Percentiles rank a stretch among this genome's conserved stretches.
Conservation (phyloP, 768 basidiomycete species). For the Piloderma croceum region DNA sequence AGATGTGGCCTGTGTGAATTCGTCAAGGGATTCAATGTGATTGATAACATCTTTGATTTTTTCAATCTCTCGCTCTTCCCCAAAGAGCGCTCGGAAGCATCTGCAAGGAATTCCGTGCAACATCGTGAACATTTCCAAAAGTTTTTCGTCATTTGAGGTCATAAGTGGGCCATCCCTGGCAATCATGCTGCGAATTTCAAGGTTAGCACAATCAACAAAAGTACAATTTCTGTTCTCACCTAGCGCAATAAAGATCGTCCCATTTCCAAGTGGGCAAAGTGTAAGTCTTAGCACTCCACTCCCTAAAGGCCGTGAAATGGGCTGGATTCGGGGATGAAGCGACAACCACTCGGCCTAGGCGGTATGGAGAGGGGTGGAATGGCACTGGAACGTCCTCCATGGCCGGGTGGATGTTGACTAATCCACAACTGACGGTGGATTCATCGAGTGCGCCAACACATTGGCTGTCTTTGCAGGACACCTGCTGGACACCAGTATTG, state of each 20-base stretch:
- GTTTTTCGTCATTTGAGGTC: constrained; percentile 1
- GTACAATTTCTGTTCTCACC: too few species aligned
- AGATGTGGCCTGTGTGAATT: constrained; percentile 3
- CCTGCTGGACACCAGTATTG: constrained; percentile 2
- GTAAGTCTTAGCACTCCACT: constrained; percentile 1
- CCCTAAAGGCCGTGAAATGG: constrained; percentile 3
- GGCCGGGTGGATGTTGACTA: constrained; percentile 7
- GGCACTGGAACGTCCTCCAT: constrained; percentile 1
- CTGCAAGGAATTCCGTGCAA: constrained; percentile 9
- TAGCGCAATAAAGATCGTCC: constrained; percentile 1
- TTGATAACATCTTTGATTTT: constrained; percentile 4
- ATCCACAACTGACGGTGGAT: constrained; percentile 3
- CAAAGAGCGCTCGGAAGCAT: constrained; percentile 2
- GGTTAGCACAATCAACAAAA: too few species aligned
- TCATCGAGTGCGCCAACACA: constrained; percentile 6
- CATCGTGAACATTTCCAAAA: not conserved
- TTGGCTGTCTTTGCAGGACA: not conserved
- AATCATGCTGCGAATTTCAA: too few species aligned
- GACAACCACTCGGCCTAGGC: constrained; percentile 9
- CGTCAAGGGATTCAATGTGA: constrained; percentile 1
- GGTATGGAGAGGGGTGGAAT: constrained; percentile 6
- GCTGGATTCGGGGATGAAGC: constrained; percentile 5
- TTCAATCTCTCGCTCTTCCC: not conserved
- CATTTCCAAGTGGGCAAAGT: constrained; percentile 3
- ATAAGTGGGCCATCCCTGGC: too few species aligned